Conservation (phyloP, 2,329 filamentous ascomycete genomes). For the Trichophyton rubrum region DNA sequence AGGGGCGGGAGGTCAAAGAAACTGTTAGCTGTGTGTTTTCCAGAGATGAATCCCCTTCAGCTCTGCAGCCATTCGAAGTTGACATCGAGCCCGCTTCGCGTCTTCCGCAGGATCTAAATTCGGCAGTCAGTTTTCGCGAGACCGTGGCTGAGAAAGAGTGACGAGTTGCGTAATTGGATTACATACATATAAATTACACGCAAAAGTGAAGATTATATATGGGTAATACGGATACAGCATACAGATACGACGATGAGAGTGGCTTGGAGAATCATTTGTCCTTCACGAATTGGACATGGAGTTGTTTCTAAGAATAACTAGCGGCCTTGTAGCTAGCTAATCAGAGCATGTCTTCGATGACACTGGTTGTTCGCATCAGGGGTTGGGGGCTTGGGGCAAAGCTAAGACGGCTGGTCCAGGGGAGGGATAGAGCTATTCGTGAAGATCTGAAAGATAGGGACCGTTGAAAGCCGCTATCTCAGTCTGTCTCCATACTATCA, state of each 20-base stretch:
- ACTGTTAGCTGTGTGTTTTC: background rate
- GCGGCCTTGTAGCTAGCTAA: background rate
- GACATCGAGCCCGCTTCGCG: background rate
- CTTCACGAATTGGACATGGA: background rate
- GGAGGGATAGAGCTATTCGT: background rate
- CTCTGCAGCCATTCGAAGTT: background rate
- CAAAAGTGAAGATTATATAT: background rate
- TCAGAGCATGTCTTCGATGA: background rate
- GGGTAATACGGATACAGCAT: background rate
- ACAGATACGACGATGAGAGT: background rate
- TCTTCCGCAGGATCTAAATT: background rate
- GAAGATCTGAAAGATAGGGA: background rate
- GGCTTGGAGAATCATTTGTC: background rate
- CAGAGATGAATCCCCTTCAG: background rate
- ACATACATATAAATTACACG: background rate
- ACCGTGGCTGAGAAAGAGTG: slow-evolving; percentile 2
- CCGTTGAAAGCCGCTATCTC: background rate
- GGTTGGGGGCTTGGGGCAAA: background rate
- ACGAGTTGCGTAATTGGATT: background rate
- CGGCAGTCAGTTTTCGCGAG: background rate
- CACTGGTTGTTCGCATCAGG: background rate
- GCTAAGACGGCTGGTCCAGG: background rate
- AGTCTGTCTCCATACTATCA: slow-evolving; percentile 35
- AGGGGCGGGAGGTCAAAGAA: background rate
- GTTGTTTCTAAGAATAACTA: slow-evolving; percentile 1